Conservation (phyloP, 768 basidiomycete genomes). For the Porpolomopsis calyptriformis region DNA sequence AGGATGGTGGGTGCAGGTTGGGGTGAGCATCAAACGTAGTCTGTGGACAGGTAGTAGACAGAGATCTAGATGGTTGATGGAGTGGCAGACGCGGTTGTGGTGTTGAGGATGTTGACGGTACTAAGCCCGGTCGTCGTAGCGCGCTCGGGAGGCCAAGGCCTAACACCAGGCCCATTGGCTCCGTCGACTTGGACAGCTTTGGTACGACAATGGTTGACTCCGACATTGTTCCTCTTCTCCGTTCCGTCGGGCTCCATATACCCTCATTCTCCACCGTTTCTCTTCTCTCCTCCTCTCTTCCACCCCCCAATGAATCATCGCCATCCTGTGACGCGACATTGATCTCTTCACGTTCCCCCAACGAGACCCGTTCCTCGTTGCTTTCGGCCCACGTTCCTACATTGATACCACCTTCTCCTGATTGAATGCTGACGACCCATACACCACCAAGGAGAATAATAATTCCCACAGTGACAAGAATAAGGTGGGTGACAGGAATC, state of each 20-base stretch:
- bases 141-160: slow-evolving; percentile 1
- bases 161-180: not conserved
- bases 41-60: not conserved
- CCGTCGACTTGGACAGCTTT: not conserved
- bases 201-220: slow-evolving; percentile 1
- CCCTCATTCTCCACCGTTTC: not conserved
- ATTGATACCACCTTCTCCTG: slow-evolving; percentile 42
- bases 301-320: not conserved
- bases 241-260: slow-evolving; percentile 1
- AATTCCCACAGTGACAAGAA: slow-evolving; percentile 69
- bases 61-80: not conserved
- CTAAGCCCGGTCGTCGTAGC: not conserved
- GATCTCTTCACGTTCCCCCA: slow-evolving; percentile 16
- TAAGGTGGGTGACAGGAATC: slow-evolving; percentile 59
- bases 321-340: slow-evolving; percentile 7
- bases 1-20: not conserved
- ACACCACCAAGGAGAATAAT: slow-evolving; percentile 73
- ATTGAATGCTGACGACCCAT: slow-evolving; percentile 78
- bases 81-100: not conserved
- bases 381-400: slow-evolving; percentile 38
- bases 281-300: not conserved
- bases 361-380: slow-evolving; percentile 19
- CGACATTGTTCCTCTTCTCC: slow-evolving; percentile 23
- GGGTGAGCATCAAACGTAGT: too few relatives aligned
- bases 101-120: not conserved